Evolutionary conservation across 176 grass and related monocot species (phyloP), one percentile per base, ranked within the genome.

Genomic region (Oryza rufipogon): DNA sequence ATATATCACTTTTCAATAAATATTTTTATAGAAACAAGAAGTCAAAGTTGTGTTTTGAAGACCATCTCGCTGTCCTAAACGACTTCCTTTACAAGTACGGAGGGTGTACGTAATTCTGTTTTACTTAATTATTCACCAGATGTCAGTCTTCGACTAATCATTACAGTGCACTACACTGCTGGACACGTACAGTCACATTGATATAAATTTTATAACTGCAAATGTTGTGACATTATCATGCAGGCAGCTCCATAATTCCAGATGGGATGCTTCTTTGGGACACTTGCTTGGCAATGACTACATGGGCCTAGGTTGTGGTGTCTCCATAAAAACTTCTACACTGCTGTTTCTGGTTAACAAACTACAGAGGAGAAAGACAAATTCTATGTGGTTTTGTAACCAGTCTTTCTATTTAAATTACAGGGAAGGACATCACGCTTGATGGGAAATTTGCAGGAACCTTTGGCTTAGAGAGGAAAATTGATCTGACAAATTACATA

Each of bases 401-500:
- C 75, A 80, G 36, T 84, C 91, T 87, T 47, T 78, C 58, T 74
- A 78, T 89, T 54, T 11, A 84, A 91, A 86, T 87, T 91, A 87
- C 90, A 88, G 94, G 88, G 20, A 99, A 95, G 78, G 90, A 96
- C 75, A 85, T 83, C 25, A 76, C 69, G 14, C 72, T 89, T 12
- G 96, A 94, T 86, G 85, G 90, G 70, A 95, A 92, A 75, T 93
- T 89, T 83, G 70, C 77, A 2, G 90, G 87, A 73, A 86, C 83
- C 86, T 89, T 88, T 26, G 89, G 84, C 7, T 78, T 91, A 83
- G 92, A 97, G 70, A 91, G 89, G 85, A 99, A 96, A 96, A 86
- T 91, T 89, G 93, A 99, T 92, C 86, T 99, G 56, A 96, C 96
- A 86, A 96, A 89, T 84, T 99, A 96, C 85, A 99, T 99, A 78